Evolutionary conservation across 306 rosid species (phyloP).

Genomic region (Corylus americana): DNA sequence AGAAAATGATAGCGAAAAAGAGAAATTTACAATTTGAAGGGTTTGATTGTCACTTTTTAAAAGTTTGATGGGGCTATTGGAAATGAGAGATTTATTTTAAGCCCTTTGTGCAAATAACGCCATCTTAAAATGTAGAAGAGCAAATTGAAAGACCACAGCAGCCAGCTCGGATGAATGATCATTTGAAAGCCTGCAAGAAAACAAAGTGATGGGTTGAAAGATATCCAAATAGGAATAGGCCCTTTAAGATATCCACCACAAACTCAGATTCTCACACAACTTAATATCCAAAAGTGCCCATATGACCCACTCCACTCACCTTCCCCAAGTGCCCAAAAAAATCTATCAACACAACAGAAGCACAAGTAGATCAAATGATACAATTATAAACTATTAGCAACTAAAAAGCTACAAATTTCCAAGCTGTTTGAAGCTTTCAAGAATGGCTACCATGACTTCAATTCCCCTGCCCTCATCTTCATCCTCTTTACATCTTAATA

Average conservation of each 20-base stretch:
- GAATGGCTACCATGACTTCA: slow-evolving; percentile 67
- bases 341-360: slow-evolving; percentile 9
- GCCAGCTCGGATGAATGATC: not conserved
- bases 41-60: too few relatives aligned
- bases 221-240: slow-evolving; percentile 37
- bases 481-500: slow-evolving; percentile 44
- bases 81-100: not conserved
- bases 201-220: slow-evolving; percentile 36
- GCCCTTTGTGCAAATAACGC: too few relatives aligned
- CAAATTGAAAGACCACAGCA: not conserved
- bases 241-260: slow-evolving; percentile 60
- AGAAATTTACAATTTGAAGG: too few relatives aligned
- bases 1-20: too few relatives aligned
- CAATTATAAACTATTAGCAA: slow-evolving; percentile 20
- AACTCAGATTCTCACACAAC: slow-evolving; percentile 52
- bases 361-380: slow-evolving; percentile 26
- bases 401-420: not conserved
- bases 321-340: slow-evolving; percentile 10
- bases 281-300: slow-evolving; percentile 41
- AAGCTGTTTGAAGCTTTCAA: slow-evolving; percentile 24
- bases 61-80: too few relatives aligned
- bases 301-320: slow-evolving; percentile 15
- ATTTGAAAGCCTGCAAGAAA: not conserved
- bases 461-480: slow-evolving; percentile 51
- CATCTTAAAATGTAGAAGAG: not conserved